Percentiles rank a stretch among this genome's conserved stretches.
These are phyloP conservation scores for Cladosporium phlei DNA, from an alignment of 2,329 filamentous ascomycete species.

Conservation along the genomic window DNA sequence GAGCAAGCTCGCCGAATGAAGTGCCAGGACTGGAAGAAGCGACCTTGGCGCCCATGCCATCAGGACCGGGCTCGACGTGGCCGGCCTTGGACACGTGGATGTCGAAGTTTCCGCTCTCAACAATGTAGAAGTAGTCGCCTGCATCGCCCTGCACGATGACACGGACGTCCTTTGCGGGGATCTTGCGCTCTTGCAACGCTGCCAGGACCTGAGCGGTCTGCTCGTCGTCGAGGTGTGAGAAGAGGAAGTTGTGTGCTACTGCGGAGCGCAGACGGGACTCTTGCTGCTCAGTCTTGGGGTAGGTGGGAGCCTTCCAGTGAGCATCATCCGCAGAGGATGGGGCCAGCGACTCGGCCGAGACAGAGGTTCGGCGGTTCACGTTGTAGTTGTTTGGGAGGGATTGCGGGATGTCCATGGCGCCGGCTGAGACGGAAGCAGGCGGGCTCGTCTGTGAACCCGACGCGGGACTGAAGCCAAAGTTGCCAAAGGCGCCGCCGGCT, in stretches of 20 bases:
- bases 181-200: slow-evolving; percentile 88
- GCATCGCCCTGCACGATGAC: slow-evolving; percentile 94
- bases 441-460: slow-evolving; percentile 27
- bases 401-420: slow-evolving; percentile 52
- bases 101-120: slow-evolving; percentile 85
- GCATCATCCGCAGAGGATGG: slow-evolving; percentile 77
- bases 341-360: slow-evolving; percentile 93
- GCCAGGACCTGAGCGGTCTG: slow-evolving; percentile 82
- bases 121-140: slow-evolving; percentile 96
- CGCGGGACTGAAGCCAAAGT: slow-evolving; percentile 29
- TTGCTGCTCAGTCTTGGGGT: slow-evolving; percentile 79
- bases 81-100: slow-evolving; percentile 82
- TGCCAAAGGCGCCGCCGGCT: slow-evolving; percentile 28
- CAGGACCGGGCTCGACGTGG: slow-evolving; percentile 68
- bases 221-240: slow-evolving; percentile 90
- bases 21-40: slow-evolving; percentile 78
- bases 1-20: slow-evolving; percentile 90
- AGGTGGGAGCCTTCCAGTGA: slow-evolving; percentile 83
- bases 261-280: slow-evolving; percentile 71
- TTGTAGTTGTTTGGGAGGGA: slow-evolving; percentile 90
- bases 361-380: slow-evolving; percentile 85
- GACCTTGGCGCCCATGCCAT: slow-evolving; percentile 80
- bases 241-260: slow-evolving; percentile 87
- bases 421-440: slow-evolving; percentile 38
- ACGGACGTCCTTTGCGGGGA: slow-evolving; percentile 83